phyloP scores from a whole-genome alignment of 169 alveolate genomes.

The Plasmodium coatneyi region DNA sequence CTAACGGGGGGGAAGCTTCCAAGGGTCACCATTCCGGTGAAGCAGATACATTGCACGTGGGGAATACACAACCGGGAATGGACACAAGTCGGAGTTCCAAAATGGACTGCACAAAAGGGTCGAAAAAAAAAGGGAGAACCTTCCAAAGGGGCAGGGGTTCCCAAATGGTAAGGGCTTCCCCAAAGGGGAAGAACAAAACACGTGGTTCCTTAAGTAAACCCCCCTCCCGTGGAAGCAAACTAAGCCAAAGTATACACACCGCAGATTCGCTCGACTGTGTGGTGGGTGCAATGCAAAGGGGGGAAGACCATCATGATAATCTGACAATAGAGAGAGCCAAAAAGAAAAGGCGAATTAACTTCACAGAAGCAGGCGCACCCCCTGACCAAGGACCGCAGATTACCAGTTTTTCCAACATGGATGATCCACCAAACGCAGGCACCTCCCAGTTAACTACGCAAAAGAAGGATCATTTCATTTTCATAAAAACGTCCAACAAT shows the following conservation, averaged over 20 bases:
- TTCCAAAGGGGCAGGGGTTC: not conserved
- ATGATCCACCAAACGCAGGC: not conserved
- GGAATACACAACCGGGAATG: not conserved
- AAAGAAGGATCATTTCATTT: constrained; percentile 10
- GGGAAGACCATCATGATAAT: not conserved
- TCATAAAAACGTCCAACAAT: constrained; percentile 23
- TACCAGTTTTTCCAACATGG: not conserved
- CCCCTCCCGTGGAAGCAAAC: not conserved
- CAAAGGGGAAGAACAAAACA: not conserved
- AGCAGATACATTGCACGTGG: not conserved
- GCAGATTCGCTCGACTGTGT: not conserved
- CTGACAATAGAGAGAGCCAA: not conserved
- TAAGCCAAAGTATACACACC: no score
- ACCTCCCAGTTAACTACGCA: not conserved
- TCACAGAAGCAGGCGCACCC: not conserved
- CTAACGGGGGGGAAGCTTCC: not conserved
- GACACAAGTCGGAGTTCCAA: not conserved
- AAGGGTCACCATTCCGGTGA: not conserved
- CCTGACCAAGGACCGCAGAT: not conserved
- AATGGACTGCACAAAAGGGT: not conserved
- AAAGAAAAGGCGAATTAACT: not conserved
- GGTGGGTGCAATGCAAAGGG: not conserved
- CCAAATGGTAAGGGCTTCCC: not conserved
- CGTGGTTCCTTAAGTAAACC: not conserved
- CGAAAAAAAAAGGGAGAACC: not conserved